Conservation (phyloP, 2,329 filamentous ascomycete genomes). For the Aureobasidium sp. region DNA sequence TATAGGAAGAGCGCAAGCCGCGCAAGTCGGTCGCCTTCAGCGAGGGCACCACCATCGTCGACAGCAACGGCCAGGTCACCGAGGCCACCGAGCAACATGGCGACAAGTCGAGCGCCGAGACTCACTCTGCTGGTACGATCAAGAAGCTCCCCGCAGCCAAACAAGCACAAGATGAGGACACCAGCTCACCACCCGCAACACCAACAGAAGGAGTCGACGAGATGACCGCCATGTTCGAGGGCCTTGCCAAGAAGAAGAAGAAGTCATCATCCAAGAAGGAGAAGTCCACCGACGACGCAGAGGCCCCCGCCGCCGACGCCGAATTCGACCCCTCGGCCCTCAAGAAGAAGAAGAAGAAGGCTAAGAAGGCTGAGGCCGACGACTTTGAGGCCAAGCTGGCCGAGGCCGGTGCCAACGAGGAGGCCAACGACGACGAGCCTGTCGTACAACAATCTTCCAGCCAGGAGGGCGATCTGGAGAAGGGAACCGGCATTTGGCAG, state of each 20-base stretch:
- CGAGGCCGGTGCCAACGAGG: slow-evolving; percentile 51
- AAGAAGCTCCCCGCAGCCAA: slow-evolving; percentile 4
- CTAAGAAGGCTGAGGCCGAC: slow-evolving; percentile 50
- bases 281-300: slow-evolving; percentile 29
- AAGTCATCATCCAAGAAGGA: slow-evolving; percentile 48
- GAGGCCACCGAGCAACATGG: slow-evolving; percentile 62
- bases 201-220: slow-evolving; percentile 41
- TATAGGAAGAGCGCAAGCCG: slow-evolving; percentile 57
- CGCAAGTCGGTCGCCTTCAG: slow-evolving; percentile 94
- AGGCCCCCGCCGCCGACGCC: slow-evolving; percentile 48
- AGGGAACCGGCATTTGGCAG: slow-evolving; percentile 83
- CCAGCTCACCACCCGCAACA: slow-evolving; percentile 27
- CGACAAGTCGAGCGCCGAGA: slow-evolving; percentile 73
- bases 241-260: slow-evolving; percentile 68
- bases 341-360: slow-evolving; percentile 82
- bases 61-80: slow-evolving; percentile 79
- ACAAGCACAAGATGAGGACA: slow-evolving; percentile 22
- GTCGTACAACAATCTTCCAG: slow-evolving; percentile 30
- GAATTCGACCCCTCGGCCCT: slow-evolving; percentile 60
- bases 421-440: slow-evolving; percentile 34
- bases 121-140: slow-evolving; percentile 48
- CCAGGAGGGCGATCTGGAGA: slow-evolving; percentile 68
- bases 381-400: slow-evolving; percentile 64
- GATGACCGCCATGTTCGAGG: slow-evolving; percentile 50
- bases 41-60: slow-evolving; percentile 78